Evolutionary conservation across 805 yeast species (phyloP).

Genomic region (Suhomyces sp.): DNA sequence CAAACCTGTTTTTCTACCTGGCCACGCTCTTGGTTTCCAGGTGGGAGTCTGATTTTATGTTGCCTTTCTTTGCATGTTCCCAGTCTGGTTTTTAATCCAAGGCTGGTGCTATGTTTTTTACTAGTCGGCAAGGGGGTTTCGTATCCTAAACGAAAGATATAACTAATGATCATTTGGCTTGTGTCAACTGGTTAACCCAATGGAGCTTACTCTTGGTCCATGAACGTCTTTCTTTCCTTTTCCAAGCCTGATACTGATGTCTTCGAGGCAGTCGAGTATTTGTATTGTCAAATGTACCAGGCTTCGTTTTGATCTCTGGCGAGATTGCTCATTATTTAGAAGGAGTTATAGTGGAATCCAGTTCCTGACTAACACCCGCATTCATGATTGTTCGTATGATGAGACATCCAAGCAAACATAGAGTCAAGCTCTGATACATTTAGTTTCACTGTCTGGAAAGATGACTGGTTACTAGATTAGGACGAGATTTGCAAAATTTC

Average conservation of each 20-base stretch:
- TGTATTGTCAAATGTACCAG: constrained; percentile 71
- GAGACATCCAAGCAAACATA: constrained; percentile 76
- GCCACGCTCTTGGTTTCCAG: neutral
- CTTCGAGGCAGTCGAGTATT: constrained; percentile 25
- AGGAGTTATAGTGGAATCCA: constrained; percentile 12
- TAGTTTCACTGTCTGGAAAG: constrained; percentile 47
- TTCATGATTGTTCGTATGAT: constrained; percentile 55
- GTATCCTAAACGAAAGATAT: constrained; percentile 71
- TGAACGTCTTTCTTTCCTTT: constrained; percentile 46
- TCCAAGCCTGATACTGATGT: constrained; percentile 2
- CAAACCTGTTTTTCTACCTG: too few relatives aligned
- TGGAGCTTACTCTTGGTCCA: constrained; percentile 82
- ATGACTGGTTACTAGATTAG: constrained; percentile 41
- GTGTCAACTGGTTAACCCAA: constrained; percentile 61
- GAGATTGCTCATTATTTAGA: constrained; percentile 24
- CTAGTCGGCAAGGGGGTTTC: constrained; percentile 62
- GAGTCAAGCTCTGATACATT: constrained; percentile 81
- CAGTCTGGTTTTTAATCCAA: constrained; percentile 15
- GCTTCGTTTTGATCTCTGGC: constrained; percentile 30
- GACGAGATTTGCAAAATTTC: constrained; percentile 68
- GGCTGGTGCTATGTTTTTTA: constrained; percentile 19
- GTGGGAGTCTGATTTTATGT: neutral
- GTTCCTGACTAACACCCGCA: too few relatives aligned
- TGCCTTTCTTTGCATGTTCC: constrained; percentile 13
- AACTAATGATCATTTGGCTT: constrained; percentile 60